Evolutionary conservation across 768 basidiomycete genomes (phyloP), one percentile per base, ranked within the genome.

Genomic region (Suillus americanus): DNA sequence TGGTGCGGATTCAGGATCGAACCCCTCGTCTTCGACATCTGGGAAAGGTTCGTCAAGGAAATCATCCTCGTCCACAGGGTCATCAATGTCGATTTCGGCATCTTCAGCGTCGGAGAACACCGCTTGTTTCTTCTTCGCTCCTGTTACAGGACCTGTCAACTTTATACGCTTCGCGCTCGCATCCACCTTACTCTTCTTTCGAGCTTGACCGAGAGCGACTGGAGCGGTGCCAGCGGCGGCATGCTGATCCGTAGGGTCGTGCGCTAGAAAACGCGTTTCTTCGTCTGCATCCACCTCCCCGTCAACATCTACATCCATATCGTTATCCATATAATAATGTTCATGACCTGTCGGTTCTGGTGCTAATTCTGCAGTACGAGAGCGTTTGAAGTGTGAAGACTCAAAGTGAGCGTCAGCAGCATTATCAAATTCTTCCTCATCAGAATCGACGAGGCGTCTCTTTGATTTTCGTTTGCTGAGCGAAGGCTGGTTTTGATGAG

Each of bases 401-500:
- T 89, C 83, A 80, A 91, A 85, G 65, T 82, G 85, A n/a, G 83
- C 84, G 72, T 90, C 89, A 50, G 90, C 78, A 33, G 16, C 65
- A 46, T 70, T 74, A 20, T 75, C 73, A 20, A 73, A 71, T 35
- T 68, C 73, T 13, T 78, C 78, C 43, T 74, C 71, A 35, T 77
- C 77, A 72, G 68, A 85, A 80, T 62, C 80, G 48, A 75, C 53
- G 14, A 76, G 63, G 33, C 65, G 68, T 2, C 75, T 75, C 40
- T 77, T 75, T 28, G 28, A 30, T 60, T 66, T 75, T 60, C 68
- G 73, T 57, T 65, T 25, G 67, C 65, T 56, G 38, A 67, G 41
- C 35, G 71, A 64, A 37, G 70, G 64, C 73, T 76, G 66, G 38
- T 55, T 60, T 43, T 55, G 20, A 60, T 40, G 40, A 62, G 50